Conservation (phyloP, 305 asterid genomes). For the Fraxinus baroniana region DNA sequence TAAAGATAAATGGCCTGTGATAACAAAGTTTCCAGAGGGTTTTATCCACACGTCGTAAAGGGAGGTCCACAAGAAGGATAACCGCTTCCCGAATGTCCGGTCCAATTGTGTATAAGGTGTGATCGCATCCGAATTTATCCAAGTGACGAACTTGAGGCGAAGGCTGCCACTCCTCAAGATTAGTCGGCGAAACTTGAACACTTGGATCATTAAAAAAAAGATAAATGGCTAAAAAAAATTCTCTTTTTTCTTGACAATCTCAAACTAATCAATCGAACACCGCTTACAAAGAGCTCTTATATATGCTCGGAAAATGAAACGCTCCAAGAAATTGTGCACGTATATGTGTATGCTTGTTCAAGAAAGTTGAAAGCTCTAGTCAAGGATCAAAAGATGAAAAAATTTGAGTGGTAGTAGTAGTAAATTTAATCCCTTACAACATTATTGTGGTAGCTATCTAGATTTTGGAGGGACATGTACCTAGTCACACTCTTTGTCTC, state of each 20-base stretch:
- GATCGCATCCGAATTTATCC: too few species aligned
- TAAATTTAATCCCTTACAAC: not conserved
- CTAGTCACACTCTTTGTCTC: slow-evolving; percentile 35
- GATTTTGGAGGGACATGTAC: slow-evolving; percentile 18
- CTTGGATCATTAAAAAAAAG: too few species aligned
- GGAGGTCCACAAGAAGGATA: too few species aligned
- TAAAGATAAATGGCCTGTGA: too few species aligned
- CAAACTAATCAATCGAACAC: not conserved
- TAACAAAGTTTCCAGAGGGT: too few species aligned
- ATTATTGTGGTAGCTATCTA: not conserved
- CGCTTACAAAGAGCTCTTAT: not conserved
- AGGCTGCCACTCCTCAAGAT: too few species aligned
- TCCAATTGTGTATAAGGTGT: too few species aligned
- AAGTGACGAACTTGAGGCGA: too few species aligned
- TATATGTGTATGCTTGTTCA: not conserved
- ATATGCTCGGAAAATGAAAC: not conserved
- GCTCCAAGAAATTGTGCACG: not conserved
- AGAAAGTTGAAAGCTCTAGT: not conserved
- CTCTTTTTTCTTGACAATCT: not conserved
- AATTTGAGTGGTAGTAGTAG: not conserved
- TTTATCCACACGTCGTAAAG: too few species aligned
- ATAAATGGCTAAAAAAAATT: not conserved
- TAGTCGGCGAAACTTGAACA: too few species aligned
- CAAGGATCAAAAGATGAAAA: not conserved
- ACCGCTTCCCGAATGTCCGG: too few species aligned